A percentile compares a stretch with the other conserved stretches of the same genome.
Evolutionary conservation across 2,329 filamentous ascomycete genomes (phyloP).

Genomic region (Ambrosiella xylebori): DNA sequence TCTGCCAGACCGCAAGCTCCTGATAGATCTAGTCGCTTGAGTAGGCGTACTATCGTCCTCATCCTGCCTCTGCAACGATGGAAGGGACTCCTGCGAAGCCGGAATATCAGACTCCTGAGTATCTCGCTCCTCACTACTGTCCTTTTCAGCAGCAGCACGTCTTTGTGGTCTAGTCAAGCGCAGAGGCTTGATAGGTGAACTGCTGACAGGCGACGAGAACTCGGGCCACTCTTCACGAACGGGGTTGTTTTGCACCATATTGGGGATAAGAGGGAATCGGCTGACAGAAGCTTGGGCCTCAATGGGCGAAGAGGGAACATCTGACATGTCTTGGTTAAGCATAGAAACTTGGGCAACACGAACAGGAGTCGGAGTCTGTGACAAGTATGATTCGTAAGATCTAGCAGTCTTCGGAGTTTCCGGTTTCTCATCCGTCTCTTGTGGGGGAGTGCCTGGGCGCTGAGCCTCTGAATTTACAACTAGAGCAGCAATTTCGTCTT

Average conservation of each 20-base stretch:
- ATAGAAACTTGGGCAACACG: constrained; percentile 18
- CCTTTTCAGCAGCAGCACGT: not conserved
- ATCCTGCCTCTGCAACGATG: not conserved
- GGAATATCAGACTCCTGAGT: not conserved
- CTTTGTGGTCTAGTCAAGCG: constrained; percentile 9
- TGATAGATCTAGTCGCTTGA: not conserved
- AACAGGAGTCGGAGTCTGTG: constrained; percentile 43
- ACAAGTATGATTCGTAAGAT: constrained; percentile 34
- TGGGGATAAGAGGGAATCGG: constrained; percentile 32
- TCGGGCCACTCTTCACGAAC: constrained; percentile 31
- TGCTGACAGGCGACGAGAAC: constrained; percentile 32
- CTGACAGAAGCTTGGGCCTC: constrained; percentile 24
- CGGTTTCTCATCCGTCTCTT: not conserved
- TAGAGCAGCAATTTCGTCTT: not conserved
- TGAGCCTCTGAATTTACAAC: not conserved
- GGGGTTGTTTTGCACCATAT: constrained; percentile 27
- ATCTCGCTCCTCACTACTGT: not conserved
- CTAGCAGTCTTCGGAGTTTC: constrained; percentile 29
- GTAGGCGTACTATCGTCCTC: not conserved
- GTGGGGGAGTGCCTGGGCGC: constrained; percentile 16
- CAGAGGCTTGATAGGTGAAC: constrained; percentile 25
- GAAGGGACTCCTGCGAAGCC: not conserved
- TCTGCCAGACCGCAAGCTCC: not conserved
- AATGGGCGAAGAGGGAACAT: constrained; percentile 39
- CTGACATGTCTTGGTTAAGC: constrained; percentile 29